phyloP scores from a whole-genome alignment of 768 basidiomycete genomes.

The Boletus patriciae region DNA sequence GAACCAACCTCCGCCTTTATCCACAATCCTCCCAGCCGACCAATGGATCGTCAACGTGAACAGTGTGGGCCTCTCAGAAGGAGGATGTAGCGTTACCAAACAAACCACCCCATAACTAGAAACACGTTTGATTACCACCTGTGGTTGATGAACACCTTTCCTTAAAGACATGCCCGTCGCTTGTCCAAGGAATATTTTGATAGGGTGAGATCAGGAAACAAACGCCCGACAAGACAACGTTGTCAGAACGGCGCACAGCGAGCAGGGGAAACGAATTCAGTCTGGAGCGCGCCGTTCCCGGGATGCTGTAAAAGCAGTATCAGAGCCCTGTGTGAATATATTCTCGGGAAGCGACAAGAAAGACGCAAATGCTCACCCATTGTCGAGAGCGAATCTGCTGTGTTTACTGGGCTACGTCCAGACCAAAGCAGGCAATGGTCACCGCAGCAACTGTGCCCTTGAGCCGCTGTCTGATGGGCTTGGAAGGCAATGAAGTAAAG shows the following conservation, averaged over 20 bases:
- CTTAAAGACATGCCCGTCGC: slow-evolving; percentile 76
- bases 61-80: slow-evolving; percentile 63
- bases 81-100: slow-evolving; percentile 54
- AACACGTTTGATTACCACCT: slow-evolving; percentile 67
- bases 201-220: neutral
- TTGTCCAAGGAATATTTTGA: slow-evolving; percentile 66
- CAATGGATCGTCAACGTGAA: slow-evolving; percentile 48
- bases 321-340: neutral
- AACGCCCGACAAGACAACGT: neutral
- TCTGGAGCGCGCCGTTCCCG: slow-evolving; percentile 55
- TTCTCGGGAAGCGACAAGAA: neutral
- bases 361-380: slow-evolving; percentile 23
- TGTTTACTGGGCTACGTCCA: slow-evolving; percentile 55
- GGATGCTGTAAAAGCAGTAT: slow-evolving; percentile 19
- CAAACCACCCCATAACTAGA: slow-evolving; percentile 57
- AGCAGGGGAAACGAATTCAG: slow-evolving; percentile 73
- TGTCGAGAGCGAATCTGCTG: slow-evolving; percentile 65
- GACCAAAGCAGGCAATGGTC: slow-evolving; percentile 45
- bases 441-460: slow-evolving; percentile 68
- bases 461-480: slow-evolving; percentile 63
- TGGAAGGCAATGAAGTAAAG: slow-evolving; percentile 48
- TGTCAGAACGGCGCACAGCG: slow-evolving; percentile 40
- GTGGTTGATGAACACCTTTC: slow-evolving; percentile 60
- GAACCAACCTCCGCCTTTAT: neutral
- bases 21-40: slow-evolving; percentile 31